Percentiles rank a stretch among this genome's conserved stretches.
Evolutionary conservation across 208 protist genomes (phyloP).

Genomic region (Acanthamoeba sp.): DNA sequence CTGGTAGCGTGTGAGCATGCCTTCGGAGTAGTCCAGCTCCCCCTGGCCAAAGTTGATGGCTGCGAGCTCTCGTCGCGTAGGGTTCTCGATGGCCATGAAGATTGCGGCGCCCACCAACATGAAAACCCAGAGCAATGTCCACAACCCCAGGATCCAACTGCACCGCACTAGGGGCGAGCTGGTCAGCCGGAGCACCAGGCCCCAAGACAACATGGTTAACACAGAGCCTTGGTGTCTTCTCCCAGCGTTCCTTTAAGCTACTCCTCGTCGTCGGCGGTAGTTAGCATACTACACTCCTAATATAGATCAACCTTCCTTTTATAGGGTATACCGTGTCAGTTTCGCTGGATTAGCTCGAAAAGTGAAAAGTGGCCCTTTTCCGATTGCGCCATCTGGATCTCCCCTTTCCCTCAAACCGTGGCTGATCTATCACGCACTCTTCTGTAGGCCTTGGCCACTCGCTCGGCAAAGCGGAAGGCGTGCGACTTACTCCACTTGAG

Average conservation of each 20-base stretch:
- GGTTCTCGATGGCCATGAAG: neutral
- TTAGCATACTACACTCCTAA: no score
- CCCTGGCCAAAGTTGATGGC: neutral
- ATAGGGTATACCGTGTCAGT: no score
- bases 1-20: neutral
- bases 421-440: no score
- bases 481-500: neutral
- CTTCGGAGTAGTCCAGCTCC: neutral
- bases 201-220: neutral
- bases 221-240: no score
- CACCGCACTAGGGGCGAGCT: neutral
- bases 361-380: no score
- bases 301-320: no score
- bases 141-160: neutral
- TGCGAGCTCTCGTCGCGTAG: neutral
- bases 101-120: neutral
- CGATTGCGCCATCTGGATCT: no score
- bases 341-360: no score
- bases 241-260: no score
- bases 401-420: no score
- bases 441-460: neutral
- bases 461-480: neutral
- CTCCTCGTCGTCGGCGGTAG: no score
- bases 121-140: neutral
- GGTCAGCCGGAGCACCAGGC: neutral